A percentile compares a stretch with the other conserved stretches of the same genome.
phyloP scores from a whole-genome alignment of 2,329 filamentous ascomycete species.

The Hymenoscyphus repandus region DNA sequence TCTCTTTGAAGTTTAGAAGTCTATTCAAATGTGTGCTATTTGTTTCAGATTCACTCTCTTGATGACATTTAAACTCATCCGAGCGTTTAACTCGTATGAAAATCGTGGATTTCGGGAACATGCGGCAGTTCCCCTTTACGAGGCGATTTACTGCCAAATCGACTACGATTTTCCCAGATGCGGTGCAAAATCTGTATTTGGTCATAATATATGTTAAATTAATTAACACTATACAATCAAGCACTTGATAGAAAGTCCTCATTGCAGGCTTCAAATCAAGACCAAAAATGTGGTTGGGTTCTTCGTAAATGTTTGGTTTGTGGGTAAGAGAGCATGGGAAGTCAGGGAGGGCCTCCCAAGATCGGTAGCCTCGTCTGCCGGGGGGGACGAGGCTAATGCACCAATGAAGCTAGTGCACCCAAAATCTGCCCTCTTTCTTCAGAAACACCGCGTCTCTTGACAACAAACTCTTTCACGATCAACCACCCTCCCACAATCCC shows the following conservation, averaged over 20 bases:
- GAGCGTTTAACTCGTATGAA: too few relatives aligned
- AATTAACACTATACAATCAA: conserved; percentile 25
- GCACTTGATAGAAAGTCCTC: conserved; percentile 37
- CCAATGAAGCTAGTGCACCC: not conserved
- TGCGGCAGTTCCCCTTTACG: not conserved
- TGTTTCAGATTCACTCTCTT: too few relatives aligned
- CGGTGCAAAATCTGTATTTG: conserved; percentile 1
- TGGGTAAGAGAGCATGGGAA: conserved; percentile 22
- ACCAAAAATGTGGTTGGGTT: conserved; percentile 53
- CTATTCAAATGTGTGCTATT: too few relatives aligned
- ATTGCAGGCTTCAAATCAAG: conserved; percentile 53
- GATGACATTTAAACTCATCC: too few relatives aligned
- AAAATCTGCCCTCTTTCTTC: not conserved
- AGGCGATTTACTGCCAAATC: not conserved
- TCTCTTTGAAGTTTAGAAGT: too few relatives aligned
- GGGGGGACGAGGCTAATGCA: too few relatives aligned
- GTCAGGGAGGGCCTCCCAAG: not conserved
- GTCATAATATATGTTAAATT: conserved; percentile 17
- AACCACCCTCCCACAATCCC: conserved; percentile 12
- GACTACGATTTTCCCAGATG: not conserved
- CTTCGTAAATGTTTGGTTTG: conserved; percentile 20
- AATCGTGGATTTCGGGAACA: not conserved
- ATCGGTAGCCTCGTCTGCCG: not conserved
- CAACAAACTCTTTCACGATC: conserved; percentile 24
- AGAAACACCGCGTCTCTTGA: conserved; percentile 4